These are phyloP conservation scores for Nicotiana undulata DNA, from an alignment of 257 asterid species.

Conservation along the genomic window DNA sequence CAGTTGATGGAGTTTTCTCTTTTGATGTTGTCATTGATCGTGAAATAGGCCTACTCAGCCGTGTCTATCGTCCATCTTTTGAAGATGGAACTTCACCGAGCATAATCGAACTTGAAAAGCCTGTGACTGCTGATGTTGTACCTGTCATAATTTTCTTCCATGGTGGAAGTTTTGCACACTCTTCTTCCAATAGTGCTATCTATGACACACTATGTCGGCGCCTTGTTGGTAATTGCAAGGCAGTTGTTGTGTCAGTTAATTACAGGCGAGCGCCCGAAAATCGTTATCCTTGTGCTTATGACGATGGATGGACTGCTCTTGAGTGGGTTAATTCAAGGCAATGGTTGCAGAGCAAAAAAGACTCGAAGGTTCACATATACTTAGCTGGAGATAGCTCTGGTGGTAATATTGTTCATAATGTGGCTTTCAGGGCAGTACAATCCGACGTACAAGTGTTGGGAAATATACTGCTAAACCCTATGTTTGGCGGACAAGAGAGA, in stretches of 20 bases:
- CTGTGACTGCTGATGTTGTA: constrained; percentile 42
- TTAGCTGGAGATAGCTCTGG: constrained; percentile 87
- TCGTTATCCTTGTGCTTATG: constrained; percentile 70
- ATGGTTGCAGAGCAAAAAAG: constrained; percentile 57
- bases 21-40: constrained; percentile 65
- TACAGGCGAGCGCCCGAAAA: constrained; percentile 77
- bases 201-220: constrained; percentile 83
- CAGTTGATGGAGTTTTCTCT: constrained; percentile 64
- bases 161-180: constrained; percentile 93
- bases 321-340: constrained; percentile 59
- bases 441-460: constrained; percentile 55
- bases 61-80: constrained; percentile 45
- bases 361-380: constrained; percentile 46
- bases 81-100: constrained; percentile 29
- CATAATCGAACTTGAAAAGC: constrained; percentile 43
- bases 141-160: constrained; percentile 82
- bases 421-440: constrained; percentile 61
- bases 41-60: constrained; percentile 52
- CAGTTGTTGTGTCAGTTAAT: constrained; percentile 72
- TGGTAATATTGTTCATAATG: constrained; percentile 77
- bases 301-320: constrained; percentile 78
- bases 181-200: constrained; percentile 77
- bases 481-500: constrained; percentile 73
- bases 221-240: constrained; percentile 52
- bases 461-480: constrained; percentile 56